Base-by-base conservation (phyloP, 2,329 filamentous ascomycete genomes). In the Exophiala oligosperma region DNA sequence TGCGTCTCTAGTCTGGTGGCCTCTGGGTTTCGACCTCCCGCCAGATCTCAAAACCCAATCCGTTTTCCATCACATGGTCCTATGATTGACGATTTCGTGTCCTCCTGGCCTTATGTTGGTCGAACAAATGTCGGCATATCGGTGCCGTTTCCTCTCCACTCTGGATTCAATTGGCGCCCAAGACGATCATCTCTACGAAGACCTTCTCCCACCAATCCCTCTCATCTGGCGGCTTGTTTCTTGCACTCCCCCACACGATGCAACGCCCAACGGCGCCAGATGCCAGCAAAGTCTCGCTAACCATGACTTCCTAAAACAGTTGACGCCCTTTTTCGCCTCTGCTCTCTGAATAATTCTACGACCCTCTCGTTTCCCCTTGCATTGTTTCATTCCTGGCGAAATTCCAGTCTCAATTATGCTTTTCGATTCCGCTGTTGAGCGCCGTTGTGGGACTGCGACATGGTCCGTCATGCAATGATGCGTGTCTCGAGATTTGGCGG, bases 1-100 rank as follows among this genome's bases (percentile, higher is more conserved):
- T 48, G 46, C 46, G 12, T 29, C 12, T 26, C 24, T 29, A 28
- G 46, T 26, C 24, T 35, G 32, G 32, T 35, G 32, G 32, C 32
- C 8, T 35, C 32, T 35, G 32, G 32, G 8, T 35, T 35, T 35
- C 32, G 32, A 48, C n/a, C 28, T n/a, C 23, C 7, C 28, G 44
- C 6, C 44, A 26, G 40, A 47, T 28, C 44, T 24, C 44, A 47
- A 47, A 47, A 21, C 21, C 26, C 21, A 5, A 17, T 17, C 40
- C 9, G 17, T 47, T 35, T 8, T 48, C 44, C 46, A 48, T 48
- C 46, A 48, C 46, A 48, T 48, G 46, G 23, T n/a, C 46, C 46
- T 48, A n/a, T 29, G 2, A n/a, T 29, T 28, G 12, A 47, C 23
- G 43, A 46, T 6, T 46, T 46, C 26, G 17, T 44, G 17, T 44